Evolutionary conservation across 179 eudicot species (phyloP).

Genomic region (Camellia oleifera): DNA sequence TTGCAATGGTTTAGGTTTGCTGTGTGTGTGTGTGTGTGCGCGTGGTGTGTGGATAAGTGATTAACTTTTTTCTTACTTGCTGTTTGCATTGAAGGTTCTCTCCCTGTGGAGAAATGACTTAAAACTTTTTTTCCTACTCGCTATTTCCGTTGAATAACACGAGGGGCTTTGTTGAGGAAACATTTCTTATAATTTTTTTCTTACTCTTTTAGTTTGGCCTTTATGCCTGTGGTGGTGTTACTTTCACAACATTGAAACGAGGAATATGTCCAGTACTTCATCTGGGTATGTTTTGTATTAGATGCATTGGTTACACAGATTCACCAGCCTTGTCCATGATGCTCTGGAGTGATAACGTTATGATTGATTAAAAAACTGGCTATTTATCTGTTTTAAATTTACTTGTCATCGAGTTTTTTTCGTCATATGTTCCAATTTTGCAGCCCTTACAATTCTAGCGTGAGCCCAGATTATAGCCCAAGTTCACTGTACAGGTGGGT

Average conservation of each 20-base stretch:
- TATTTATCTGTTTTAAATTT: neutral
- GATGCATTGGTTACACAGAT: neutral
- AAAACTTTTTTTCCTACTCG: no score
- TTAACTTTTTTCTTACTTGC: no score
- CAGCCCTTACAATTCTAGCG: slow-evolving; percentile 85
- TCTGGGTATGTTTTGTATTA: neutral
- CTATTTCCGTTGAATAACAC: no score
- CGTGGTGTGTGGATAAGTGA: neutral
- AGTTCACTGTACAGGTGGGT: slow-evolving; percentile 90
- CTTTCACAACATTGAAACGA: neutral
- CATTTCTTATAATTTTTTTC: no score
- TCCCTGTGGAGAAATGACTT: no score
- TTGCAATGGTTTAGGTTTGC: neutral
- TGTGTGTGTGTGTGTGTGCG: no score
- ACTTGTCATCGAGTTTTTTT: neutral
- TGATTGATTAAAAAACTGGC: neutral
- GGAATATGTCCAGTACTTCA: neutral
- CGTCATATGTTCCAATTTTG: slow-evolving; percentile 9
- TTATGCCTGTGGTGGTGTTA: no score
- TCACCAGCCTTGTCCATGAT: neutral
- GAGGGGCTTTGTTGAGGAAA: no score
- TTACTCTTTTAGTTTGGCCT: no score
- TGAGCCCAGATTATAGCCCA: slow-evolving; percentile 87
- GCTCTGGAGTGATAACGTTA: neutral
- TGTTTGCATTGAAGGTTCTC: neutral